These are phyloP conservation scores for Saccharomycopsis olivae DNA, from an alignment of 805 yeast species.

Conservation along the genomic window DNA sequence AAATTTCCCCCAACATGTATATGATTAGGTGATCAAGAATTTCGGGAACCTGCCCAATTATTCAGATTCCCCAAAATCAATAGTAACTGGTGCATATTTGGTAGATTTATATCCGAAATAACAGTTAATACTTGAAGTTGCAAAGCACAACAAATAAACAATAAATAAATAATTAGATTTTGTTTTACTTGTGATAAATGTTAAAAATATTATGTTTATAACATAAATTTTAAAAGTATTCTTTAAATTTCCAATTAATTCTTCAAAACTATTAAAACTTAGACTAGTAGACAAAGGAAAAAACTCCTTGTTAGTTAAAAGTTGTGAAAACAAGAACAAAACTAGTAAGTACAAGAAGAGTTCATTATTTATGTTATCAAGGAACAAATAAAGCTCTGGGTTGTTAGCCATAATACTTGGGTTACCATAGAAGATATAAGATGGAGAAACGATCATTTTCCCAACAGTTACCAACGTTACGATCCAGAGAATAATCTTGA, in stretches of 20 bases:
- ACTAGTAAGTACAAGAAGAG: constrained; percentile 12
- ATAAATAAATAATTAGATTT: constrained; percentile 13
- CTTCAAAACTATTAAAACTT: constrained; percentile 10
- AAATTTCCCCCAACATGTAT: too few relatives aligned
- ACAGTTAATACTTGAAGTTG: constrained; percentile 4
- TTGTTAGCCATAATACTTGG: constrained; percentile 12
- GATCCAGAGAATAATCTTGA: constrained; percentile 17
- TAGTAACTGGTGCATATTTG: too few relatives aligned
- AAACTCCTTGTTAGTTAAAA: constrained; percentile 9
- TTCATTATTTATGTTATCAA: constrained; percentile 18
- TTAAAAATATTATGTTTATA: constrained; percentile 10
- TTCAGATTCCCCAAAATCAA: too few relatives aligned
- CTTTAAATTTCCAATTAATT: constrained; percentile 10
- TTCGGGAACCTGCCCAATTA: too few relatives aligned
- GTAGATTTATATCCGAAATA: constrained; percentile 2
- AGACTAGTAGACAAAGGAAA: constrained; percentile 9
- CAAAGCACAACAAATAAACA: constrained; percentile 10
- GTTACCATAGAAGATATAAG: constrained; percentile 13
- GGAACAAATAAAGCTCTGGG: constrained; percentile 15
- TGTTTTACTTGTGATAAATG: constrained; percentile 16
- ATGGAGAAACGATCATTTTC: constrained; percentile 16
- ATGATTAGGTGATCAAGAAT: too few relatives aligned
- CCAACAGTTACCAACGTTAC: constrained; percentile 17
- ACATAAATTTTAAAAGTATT: constrained; percentile 17
- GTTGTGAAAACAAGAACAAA: constrained; percentile 12